Percentiles rank a stretch among this genome's conserved stretches.
phyloP scores from a whole-genome alignment of 2,329 filamentous ascomycete genomes.

The Hirsutella rhossiliensis region DNA sequence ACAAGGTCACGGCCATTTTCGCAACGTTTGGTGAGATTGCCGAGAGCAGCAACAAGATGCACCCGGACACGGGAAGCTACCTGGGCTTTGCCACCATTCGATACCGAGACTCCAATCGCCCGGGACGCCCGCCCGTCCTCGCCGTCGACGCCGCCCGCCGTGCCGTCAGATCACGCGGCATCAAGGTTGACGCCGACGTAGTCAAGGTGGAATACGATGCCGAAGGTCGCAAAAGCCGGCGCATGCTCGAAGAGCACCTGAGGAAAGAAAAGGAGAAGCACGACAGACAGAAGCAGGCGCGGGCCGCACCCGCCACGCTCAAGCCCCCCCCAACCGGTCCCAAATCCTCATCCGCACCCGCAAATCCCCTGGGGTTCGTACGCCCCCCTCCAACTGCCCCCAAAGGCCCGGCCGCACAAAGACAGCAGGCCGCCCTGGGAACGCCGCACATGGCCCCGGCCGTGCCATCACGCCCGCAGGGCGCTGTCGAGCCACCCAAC shows the following conservation, averaged over 20 bases:
- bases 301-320: conserved; percentile 13
- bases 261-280: conserved; percentile 54
- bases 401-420: conserved; percentile 61
- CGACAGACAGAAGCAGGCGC: conserved; percentile 21
- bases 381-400: conserved; percentile 70
- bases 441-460: conserved; percentile 18
- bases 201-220: conserved; percentile 83
- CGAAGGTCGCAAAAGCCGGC: conserved; percentile 71
- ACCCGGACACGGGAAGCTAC: conserved; percentile 88
- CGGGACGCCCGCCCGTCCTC: conserved; percentile 34
- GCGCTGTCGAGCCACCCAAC: conserved; percentile 51
- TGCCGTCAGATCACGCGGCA: conserved; percentile 65
- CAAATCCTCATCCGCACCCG: conserved; percentile 14
- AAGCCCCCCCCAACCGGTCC: conserved; percentile 26
- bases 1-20: conserved; percentile 65
- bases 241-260: conserved; percentile 64
- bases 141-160: conserved; percentile 72
- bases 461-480: conserved; percentile 17
- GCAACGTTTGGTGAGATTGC: conserved; percentile 77
- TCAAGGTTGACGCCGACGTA: conserved; percentile 64
- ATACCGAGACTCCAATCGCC: conserved; percentile 60
- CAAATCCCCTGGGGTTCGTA: conserved; percentile 14
- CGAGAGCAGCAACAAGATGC: conserved; percentile 85
- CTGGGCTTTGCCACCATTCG: conserved; percentile 87
- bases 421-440: conserved; percentile 11